Evolutionary conservation across 176 grass and related monocot genomes (phyloP).

Genomic region (Guadua angustifolia): DNA sequence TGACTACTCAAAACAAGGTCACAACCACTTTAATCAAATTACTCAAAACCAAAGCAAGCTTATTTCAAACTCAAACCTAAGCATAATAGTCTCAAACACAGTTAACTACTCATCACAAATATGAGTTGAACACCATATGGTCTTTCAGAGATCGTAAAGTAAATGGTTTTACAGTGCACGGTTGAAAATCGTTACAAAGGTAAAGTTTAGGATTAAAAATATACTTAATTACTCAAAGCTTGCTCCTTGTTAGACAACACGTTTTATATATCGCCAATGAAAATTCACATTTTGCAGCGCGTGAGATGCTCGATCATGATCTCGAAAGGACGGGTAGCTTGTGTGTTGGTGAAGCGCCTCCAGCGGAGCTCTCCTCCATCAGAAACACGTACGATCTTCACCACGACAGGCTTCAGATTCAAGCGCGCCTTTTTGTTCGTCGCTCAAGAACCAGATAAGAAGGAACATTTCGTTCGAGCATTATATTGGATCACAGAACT

Average conservation of each 20-base stretch:
- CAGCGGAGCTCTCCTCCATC: background rate
- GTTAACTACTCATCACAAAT: too few relatives aligned
- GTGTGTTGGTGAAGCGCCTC: too few relatives aligned
- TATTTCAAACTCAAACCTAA: too few relatives aligned
- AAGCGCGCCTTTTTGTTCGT: background rate
- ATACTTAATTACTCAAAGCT: background rate
- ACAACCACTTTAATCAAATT: too few relatives aligned
- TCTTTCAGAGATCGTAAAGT: too few relatives aligned
- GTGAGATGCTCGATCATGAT: conserved; percentile 14
- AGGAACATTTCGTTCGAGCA: background rate
- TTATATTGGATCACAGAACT: background rate
- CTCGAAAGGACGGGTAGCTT: background rate
- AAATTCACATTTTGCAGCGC: background rate
- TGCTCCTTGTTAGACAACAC: background rate
- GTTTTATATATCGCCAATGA: background rate
- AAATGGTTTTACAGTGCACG: too few relatives aligned
- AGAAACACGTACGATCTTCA: background rate
- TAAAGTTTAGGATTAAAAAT: too few relatives aligned
- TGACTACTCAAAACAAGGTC: too few relatives aligned
- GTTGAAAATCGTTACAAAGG: too few relatives aligned
- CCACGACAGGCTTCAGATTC: conserved; percentile 31
- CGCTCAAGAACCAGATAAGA: conserved; percentile 4
- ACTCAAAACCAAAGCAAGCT: too few relatives aligned
- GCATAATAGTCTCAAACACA: too few relatives aligned
- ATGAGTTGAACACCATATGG: too few relatives aligned